phyloP scores from a whole-genome alignment of 1,284 basidiomycete genomes.

The Porogramme epimiltina region DNA sequence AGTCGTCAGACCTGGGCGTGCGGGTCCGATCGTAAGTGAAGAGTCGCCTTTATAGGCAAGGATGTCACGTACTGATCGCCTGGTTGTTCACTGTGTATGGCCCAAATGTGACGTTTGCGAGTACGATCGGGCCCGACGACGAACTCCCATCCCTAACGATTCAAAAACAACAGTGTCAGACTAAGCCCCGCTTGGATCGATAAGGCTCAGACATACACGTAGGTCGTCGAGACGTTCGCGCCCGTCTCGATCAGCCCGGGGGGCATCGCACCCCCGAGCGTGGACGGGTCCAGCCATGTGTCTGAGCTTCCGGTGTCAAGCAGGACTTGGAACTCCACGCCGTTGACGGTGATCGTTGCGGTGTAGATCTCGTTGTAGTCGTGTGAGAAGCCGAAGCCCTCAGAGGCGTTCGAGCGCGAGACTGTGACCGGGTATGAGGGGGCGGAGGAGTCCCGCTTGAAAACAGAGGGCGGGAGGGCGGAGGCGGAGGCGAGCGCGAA shows the following conservation, averaged over 20 bases:
- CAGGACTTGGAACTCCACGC: slow-evolving; percentile 15
- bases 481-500: too few relatives aligned
- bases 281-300: slow-evolving; percentile 21
- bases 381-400: not conserved
- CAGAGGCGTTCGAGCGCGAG: not conserved
- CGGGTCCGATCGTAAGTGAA: too few relatives aligned
- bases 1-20: too few relatives aligned
- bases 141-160: not conserved
- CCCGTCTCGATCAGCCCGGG: slow-evolving; percentile 10
- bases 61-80: slow-evolving; percentile 29
- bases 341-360: slow-evolving; percentile 8
- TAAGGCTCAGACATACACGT: slow-evolving; percentile 5
- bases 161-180: too few relatives aligned
- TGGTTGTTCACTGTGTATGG: slow-evolving; percentile 23
- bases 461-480: too few relatives aligned
- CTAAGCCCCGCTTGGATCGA: too few relatives aligned
- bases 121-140: slow-evolving; percentile 10
- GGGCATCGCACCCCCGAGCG: slow-evolving; percentile 1
- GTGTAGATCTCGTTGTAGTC: slow-evolving; percentile 2
- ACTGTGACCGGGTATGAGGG: not conserved
- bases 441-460: too few relatives aligned
- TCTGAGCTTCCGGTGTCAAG: slow-evolving; percentile 24
- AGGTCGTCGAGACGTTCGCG: not conserved
- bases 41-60: too few relatives aligned
- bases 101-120: slow-evolving; percentile 21